Evolutionary conservation across 2,329 filamentous ascomycete genomes (phyloP).

Genomic region (Fusarium nisikadoi): DNA sequence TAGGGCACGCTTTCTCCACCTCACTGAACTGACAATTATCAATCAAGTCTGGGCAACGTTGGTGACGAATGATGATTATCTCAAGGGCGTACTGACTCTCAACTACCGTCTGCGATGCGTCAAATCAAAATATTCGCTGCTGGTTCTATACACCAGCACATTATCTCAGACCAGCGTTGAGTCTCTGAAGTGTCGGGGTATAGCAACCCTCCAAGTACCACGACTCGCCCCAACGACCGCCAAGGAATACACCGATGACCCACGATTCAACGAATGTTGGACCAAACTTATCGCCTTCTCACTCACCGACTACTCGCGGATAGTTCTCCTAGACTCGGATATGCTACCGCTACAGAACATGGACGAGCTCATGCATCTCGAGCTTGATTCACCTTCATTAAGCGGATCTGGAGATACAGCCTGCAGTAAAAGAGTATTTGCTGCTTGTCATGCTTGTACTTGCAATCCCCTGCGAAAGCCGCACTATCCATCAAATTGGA

Average conservation of each 20-base stretch:
- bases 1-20: accelerated
- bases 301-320: not conserved
- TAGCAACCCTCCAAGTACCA: not conserved
- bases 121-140: not conserved
- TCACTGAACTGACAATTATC: accelerated
- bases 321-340: constrained; percentile 15
- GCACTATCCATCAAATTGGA: constrained; percentile 15
- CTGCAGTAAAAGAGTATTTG: constrained; percentile 3
- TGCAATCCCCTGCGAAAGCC: constrained; percentile 11
- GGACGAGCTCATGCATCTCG: constrained; percentile 19
- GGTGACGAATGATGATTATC: constrained; percentile 14
- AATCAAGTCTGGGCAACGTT: constrained; percentile 20
- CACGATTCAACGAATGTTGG: not conserved
- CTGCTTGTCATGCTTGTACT: constrained; percentile 22
- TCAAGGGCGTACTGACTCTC: constrained; percentile 21
- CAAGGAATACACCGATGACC: constrained; percentile 6
- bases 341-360: constrained; percentile 18
- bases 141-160: constrained; percentile 2
- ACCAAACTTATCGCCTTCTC: constrained; percentile 12
- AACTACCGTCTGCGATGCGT: constrained; percentile 9
- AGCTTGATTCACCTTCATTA: not conserved
- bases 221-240: not conserved
- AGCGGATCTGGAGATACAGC: accelerated
- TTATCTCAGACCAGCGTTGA: not conserved
- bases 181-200: not conserved